Base-by-base conservation (phyloP, 2,329 filamentous ascomycete genomes). In the Chaetomiaceae sp. region DNA sequence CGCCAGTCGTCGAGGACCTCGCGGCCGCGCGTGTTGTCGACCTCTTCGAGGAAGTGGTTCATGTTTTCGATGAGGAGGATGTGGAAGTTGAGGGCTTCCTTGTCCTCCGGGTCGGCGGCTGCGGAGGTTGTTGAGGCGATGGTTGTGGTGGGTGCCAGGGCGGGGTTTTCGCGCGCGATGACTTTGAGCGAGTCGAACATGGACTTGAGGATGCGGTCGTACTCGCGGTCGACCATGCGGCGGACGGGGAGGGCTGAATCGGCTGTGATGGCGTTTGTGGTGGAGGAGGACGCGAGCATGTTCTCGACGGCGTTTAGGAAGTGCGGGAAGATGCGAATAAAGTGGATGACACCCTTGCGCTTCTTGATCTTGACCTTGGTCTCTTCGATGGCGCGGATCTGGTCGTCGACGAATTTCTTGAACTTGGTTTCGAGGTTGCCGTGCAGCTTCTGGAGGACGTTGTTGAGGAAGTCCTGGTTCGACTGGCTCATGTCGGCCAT, bases 361-460 rank as follows among this genome's bases (percentile, higher is more conserved):
- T 97, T 97, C 75, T 96, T 96, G 70, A 96, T 90, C 74, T 96
- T 96, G 67, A 99, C 92, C 70, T 97, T 97, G 34, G 91, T 97
- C 55, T 97, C 93, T 70, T 97, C 93, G 57, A 97, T 96, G 5
- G 90, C 91, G 21, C 89, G 87, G 53, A 97, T 87, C 66, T 99
- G 93, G 57, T 96, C 89, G 59, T 97, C 92, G 8, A 97, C 83
- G 61, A 97, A 96, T 56, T 88, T 89, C 55, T 79, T 83, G 72
- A 96, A 96, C 3, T 88, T 80, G 2, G 80, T 78, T 58, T 86
- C 82, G 16, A 97, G 74, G 37, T 80, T 81, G 50, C 82, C 79
- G 59, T 93, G 88, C 9, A 95, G 73, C 63, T 89, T 90, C 61
- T 93, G 86, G 3, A 97, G 73, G 2, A 87, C 75, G 45, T 56